These are phyloP conservation scores for Rhizoclosmatium sp. DNA, from an alignment of 192 early-diverging fungal genomes.

Conservation along the genomic window DNA sequence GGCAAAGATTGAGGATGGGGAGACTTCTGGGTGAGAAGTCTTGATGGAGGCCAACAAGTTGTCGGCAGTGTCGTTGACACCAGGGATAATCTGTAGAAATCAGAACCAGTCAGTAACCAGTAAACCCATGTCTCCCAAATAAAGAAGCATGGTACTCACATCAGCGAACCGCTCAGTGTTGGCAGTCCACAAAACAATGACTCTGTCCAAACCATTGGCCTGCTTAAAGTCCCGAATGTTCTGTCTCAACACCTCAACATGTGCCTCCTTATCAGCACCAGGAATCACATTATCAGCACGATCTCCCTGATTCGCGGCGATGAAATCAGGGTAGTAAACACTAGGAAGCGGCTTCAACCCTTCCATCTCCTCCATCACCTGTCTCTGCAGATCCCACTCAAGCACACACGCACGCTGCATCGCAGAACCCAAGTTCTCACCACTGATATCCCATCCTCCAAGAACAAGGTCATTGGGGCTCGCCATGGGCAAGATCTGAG, in stretches of 20 bases:
- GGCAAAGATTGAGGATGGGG: slow-evolving; percentile 97
- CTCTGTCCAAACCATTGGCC: slow-evolving; percentile 85
- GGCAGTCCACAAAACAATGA: slow-evolving; percentile 98
- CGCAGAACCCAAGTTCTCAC: slow-evolving; percentile 83
- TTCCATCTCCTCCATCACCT: slow-evolving; percentile 82
- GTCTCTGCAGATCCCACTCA: slow-evolving; percentile 95
- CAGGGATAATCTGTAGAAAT: slow-evolving; percentile 67
- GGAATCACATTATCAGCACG: slow-evolving; percentile 92
- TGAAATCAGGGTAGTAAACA: slow-evolving; percentile 99
- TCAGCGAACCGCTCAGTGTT: slow-evolving; percentile 96
- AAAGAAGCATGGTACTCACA: slow-evolving; percentile 37
- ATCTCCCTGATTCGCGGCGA: slow-evolving; percentile 98
- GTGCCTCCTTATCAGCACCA: slow-evolving; percentile 83
- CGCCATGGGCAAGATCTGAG: slow-evolving; percentile 93
- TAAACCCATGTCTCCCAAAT: slow-evolving; percentile 18
- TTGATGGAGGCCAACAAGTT: slow-evolving; percentile 86
- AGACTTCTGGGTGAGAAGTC: slow-evolving; percentile 85
- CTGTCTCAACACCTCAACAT: slow-evolving; percentile 90
- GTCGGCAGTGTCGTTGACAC: slow-evolving; percentile 96
- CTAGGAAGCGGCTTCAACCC: slow-evolving; percentile 88
- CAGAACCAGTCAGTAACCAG: background rate
- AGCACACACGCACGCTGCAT: slow-evolving; percentile 97
- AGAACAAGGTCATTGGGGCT: slow-evolving; percentile 96
- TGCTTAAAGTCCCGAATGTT: slow-evolving; percentile 96
- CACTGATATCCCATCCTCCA: slow-evolving; percentile 98